Conservation (phyloP, 345 rosid genomes). For the Camelina neglecta region DNA sequence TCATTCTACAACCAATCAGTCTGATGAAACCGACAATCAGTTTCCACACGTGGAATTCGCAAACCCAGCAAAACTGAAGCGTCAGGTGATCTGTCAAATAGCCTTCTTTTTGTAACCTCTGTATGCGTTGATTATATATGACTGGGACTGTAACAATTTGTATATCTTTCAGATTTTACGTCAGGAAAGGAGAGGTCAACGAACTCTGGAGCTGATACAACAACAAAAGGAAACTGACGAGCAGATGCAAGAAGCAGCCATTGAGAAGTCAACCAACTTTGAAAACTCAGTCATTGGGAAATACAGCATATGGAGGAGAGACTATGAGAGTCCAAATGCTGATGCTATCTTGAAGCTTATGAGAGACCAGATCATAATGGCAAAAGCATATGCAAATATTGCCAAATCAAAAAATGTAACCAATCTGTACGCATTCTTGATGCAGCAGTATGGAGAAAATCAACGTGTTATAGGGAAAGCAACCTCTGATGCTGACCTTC, state of each 20-base stretch:
- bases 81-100: constrained; percentile 61
- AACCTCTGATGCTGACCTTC: constrained; percentile 80
- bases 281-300: constrained; percentile 67
- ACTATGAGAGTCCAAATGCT: constrained; percentile 79
- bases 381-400: constrained; percentile 88
- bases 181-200: constrained; percentile 61
- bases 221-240: constrained; percentile 64
- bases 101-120: constrained; percentile 28
- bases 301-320: constrained; percentile 96
- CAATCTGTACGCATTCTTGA: constrained; percentile 61
- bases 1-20: constrained; percentile 39
- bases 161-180: constrained; percentile 61
- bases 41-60: constrained; percentile 43
- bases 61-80: constrained; percentile 83
- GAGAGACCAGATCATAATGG: constrained; percentile 97
- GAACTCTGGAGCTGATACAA: constrained; percentile 65
- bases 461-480: constrained; percentile 75
- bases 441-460: constrained; percentile 65
- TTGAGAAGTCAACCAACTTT: constrained; percentile 59
- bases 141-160: constrained; percentile 43
- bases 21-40: constrained; percentile 45
- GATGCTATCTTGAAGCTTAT: constrained; percentile 86
- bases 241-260: constrained; percentile 61
- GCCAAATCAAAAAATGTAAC: constrained; percentile 74
- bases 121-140: constrained; percentile 14